Evolutionary conservation across 306 rosid genomes (phyloP).

Genomic region (peach (Prunus persica)): DNA sequence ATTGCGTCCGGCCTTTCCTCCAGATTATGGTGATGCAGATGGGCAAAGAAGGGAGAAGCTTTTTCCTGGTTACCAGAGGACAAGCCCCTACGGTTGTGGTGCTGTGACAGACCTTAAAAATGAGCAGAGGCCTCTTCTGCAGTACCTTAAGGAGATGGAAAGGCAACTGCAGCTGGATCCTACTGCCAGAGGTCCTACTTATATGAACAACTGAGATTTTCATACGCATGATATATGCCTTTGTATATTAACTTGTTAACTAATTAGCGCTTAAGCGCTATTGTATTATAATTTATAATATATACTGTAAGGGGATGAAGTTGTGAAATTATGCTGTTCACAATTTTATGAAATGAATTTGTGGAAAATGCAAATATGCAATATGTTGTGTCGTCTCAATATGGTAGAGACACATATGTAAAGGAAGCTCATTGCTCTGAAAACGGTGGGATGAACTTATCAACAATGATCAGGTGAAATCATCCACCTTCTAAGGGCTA

Average conservation of each 20-base stretch:
- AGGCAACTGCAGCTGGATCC: constrained; percentile 68
- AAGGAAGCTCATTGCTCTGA: constrained; percentile 53
- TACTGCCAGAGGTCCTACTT: constrained; percentile 48
- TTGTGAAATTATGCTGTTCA: too few relatives aligned
- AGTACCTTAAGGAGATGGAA: constrained; percentile 72
- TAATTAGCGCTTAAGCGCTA: too few relatives aligned
- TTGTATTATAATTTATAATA: too few relatives aligned
- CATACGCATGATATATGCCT: too few relatives aligned
- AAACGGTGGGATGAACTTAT: constrained; percentile 76
- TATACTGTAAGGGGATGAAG: too few relatives aligned
- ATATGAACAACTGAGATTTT: constrained; percentile 53
- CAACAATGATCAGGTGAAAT: constrained; percentile 70
- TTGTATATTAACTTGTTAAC: too few relatives aligned
- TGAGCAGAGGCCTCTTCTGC: constrained; percentile 71
- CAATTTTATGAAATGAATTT: too few relatives aligned
- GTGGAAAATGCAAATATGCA: too few relatives aligned
- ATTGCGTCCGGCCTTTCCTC: constrained; percentile 46
- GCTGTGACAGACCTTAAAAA: constrained; percentile 52
- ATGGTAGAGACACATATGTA: constrained; percentile 61
- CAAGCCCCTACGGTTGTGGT: constrained; percentile 57
- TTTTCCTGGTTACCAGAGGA: constrained; percentile 55
- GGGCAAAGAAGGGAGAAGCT: constrained; percentile 41
- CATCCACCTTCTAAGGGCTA: background rate
- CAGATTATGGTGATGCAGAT: constrained; percentile 30
- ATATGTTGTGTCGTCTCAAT: constrained; percentile 56